These are phyloP conservation scores for Ustilago crameri DNA, from an alignment of 1,284 basidiomycete species.

Conservation along the genomic window DNA sequence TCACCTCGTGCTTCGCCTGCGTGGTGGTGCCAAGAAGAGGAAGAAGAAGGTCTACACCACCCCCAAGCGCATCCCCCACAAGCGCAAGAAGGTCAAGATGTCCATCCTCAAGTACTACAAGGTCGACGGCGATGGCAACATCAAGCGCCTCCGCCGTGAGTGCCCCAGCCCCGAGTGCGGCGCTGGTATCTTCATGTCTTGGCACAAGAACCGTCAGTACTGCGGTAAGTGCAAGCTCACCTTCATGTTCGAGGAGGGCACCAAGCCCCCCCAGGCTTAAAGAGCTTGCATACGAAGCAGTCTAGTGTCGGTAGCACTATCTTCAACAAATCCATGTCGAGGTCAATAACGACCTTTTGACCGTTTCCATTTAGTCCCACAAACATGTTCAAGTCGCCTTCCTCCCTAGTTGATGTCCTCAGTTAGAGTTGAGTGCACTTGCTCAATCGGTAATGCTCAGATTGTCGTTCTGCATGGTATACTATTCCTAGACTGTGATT, in stretches of 20 bases:
- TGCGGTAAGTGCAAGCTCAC: constrained; percentile 69
- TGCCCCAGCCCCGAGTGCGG: constrained; percentile 75
- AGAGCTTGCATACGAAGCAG: not conserved
- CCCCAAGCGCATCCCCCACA: constrained; percentile 99
- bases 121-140: constrained; percentile 98
- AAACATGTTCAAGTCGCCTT: not conserved
- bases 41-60: constrained; percentile 99
- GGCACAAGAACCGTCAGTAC: constrained; percentile 68
- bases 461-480: constrained; percentile 46
- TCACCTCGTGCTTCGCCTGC: constrained; percentile 72
- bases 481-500: not conserved
- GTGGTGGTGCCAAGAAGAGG: constrained; percentile 98
- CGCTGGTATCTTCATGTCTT: constrained; percentile 67
- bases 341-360: constrained; percentile 33
- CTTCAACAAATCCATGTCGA: constrained; percentile 19
- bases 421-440: not conserved
- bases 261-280: constrained; percentile 61
- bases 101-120: constrained; percentile 99
- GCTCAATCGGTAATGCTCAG: constrained; percentile 22
- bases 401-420: constrained; percentile 11
- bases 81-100: constrained; percentile 99
- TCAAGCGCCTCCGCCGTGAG: constrained; percentile 97
- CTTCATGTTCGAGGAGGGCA: constrained; percentile 68
- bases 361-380: constrained; percentile 7
- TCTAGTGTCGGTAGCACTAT: not conserved